Evolutionary conservation across 2,329 filamentous ascomycete species (phyloP).

Genomic region (Monosporascus sp.): DNA sequence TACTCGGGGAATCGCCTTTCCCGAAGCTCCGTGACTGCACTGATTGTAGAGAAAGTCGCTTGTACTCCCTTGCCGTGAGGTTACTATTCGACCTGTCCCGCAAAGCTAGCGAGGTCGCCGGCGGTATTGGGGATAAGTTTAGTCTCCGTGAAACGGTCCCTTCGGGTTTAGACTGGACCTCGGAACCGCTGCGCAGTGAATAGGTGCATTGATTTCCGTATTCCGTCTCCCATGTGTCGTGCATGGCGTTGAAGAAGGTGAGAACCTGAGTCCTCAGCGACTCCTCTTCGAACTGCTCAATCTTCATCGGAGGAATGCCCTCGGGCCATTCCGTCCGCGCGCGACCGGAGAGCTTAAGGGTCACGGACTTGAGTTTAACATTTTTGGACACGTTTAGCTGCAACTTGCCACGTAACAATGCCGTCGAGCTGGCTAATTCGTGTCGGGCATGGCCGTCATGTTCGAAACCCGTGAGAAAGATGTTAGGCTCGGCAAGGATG

Average conservation of each 20-base stretch:
- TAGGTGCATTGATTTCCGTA: slow-evolving; percentile 61
- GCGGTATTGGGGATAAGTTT: slow-evolving; percentile 19
- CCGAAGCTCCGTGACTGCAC: slow-evolving; percentile 80
- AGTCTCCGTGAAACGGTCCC: background rate
- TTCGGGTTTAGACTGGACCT: slow-evolving; percentile 31
- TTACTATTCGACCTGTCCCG: slow-evolving; percentile 24
- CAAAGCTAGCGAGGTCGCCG: slow-evolving; percentile 28
- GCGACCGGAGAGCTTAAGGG: slow-evolving; percentile 77
- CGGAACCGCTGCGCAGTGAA: slow-evolving; percentile 35
- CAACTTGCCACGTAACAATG: slow-evolving; percentile 79
- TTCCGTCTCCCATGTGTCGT: slow-evolving; percentile 54
- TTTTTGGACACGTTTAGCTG: slow-evolving; percentile 80
- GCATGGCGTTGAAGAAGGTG: slow-evolving; percentile 83
- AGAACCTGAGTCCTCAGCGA: slow-evolving; percentile 82
- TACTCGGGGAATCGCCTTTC: slow-evolving; percentile 61
- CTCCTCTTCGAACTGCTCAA: slow-evolving; percentile 77
- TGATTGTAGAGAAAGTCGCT: slow-evolving; percentile 72
- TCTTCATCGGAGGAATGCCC: slow-evolving; percentile 83
- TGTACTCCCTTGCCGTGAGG: slow-evolving; percentile 46
- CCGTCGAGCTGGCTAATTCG: slow-evolving; percentile 60
- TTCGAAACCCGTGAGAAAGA: slow-evolving; percentile 76
- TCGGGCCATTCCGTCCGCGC: slow-evolving; percentile 95
- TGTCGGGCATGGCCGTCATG: slow-evolving; percentile 54
- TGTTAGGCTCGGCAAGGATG: slow-evolving; percentile 69
- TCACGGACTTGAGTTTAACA: slow-evolving; percentile 87